Evolutionary conservation across 2,329 filamentous ascomycete species (phyloP).

Genomic region (Fonsecaea pedrosoi): DNA sequence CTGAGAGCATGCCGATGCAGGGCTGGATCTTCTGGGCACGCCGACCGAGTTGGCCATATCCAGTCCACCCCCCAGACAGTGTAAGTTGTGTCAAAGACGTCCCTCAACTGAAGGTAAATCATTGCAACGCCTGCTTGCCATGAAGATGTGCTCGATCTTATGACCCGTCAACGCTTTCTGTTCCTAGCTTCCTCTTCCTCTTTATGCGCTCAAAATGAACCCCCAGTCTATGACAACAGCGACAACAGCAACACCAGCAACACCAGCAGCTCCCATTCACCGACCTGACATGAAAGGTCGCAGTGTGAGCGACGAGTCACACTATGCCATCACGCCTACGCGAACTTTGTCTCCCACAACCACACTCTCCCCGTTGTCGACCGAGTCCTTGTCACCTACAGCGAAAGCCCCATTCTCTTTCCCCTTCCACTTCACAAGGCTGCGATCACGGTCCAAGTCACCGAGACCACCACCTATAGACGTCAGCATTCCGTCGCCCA

Average conservation of each 20-base stretch:
- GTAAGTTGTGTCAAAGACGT: not conserved
- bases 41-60: not conserved
- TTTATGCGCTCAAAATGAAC: not conserved
- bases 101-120: not conserved
- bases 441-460: conserved; percentile 14
- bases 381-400: conserved; percentile 1
- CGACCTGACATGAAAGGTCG: conserved; percentile 17
- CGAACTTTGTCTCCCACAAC: conserved; percentile 10
- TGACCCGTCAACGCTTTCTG: not conserved
- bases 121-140: not conserved
- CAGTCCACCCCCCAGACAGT: not conserved
- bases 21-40: not conserved
- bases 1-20: not conserved
- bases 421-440: conserved; percentile 9
- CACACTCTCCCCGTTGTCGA: conserved; percentile 19
- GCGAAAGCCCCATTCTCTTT: conserved; percentile 6
- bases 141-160: not conserved
- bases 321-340: not conserved
- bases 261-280: not conserved
- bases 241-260: too few species aligned
- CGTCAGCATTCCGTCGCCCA: not conserved
- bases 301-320: conserved; percentile 8
- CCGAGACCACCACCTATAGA: conserved; percentile 10
- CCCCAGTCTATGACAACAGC: not conserved
- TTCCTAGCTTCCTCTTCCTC: not conserved